Evolutionary conservation across 768 basidiomycete genomes (phyloP), one percentile per base, ranked within the genome.

Genomic region (Candolleomyces efflorescens): DNA sequence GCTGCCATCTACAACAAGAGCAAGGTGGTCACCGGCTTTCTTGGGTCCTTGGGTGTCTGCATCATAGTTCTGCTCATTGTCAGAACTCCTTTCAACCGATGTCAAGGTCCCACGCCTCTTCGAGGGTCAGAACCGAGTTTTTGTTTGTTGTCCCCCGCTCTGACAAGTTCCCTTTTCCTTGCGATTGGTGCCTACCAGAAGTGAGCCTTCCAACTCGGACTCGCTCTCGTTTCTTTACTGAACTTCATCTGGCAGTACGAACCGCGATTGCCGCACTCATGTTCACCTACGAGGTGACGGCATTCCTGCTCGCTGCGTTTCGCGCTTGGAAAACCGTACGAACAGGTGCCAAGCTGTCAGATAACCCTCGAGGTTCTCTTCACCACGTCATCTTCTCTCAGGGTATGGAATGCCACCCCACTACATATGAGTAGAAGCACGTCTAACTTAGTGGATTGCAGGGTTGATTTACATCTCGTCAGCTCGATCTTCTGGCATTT

Each of bases 311-410:
- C 3, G 56, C 56, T n/a, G 56, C 49, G 12, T 11, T 53, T 17
- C 51, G 51, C 17, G 56, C 51, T 3, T 58, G 56, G 56, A 20
- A 27, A 18, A 53, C 56, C 9, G 56, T 53, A 17, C 38, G 56
- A 11, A 5, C 53, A 6, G 49, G 45, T 27, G 2, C 26, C 22
- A 53, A 47, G n/a, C 37, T 58, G n/a, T 44, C 50, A 50, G 15
- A 20, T 12, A 45, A 52, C 32, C 49, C 49, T 3, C 26, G 24
- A 7, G 13, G 5, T 10, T 58, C 56, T 11, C 27, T 58, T 5
- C 44, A 53, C 50, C 53, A 58, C 23, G 43, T 58, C 3, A 52
- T 58, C 23, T 58, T 58, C 39, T 58, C 56, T 7, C 56, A 58
- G 53, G 56, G 56, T 53, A 22, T 11, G 32, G n/a, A n/a, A n/a